Conservation (phyloP, 2,329 filamentous ascomycete species). For the Chalaropsis ovoidea region DNA sequence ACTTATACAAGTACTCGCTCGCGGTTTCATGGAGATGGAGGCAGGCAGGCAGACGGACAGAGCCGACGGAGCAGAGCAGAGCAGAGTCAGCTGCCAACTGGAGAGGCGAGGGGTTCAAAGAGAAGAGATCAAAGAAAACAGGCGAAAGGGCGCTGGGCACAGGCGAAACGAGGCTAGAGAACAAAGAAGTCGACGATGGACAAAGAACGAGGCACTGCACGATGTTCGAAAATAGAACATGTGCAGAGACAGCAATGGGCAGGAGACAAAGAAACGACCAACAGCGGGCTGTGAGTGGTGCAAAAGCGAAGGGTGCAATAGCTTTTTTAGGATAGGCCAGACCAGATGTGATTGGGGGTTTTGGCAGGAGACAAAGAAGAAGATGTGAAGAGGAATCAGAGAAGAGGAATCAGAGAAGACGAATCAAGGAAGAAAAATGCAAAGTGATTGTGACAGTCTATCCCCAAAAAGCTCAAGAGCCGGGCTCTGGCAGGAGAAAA, state of each 20-base stretch:
- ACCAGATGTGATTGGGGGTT: background rate
- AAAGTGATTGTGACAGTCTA: background rate
- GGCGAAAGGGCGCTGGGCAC: background rate
- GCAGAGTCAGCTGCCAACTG: too few species aligned
- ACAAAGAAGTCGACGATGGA: constrained; percentile 8
- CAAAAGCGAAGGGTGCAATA: background rate
- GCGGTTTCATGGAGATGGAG: background rate
- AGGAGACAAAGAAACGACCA: background rate
- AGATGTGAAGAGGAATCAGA: constrained; percentile 15
- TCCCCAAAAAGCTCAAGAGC: constrained; percentile 19
- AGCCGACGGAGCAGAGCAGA: too few species aligned
- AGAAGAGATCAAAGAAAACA: too few species aligned
- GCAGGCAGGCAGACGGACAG: too few species aligned
- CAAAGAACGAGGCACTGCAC: constrained; percentile 18
- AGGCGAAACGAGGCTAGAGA: constrained; percentile 5
- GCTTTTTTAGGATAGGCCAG: background rate
- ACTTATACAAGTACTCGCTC: constrained; percentile 9
- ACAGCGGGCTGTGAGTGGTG: background rate
- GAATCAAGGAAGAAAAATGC: background rate
- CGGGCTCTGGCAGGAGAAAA: constrained; percentile 19
- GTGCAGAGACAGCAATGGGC: background rate
- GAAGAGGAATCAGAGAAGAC: constrained; percentile 5
- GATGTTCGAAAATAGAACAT: constrained; percentile 10
- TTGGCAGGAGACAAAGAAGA: background rate
- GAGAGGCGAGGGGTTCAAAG: too few species aligned